These are phyloP conservation scores for Leccinum subtestaceum DNA, from an alignment of 768 basidiomycete species.

Conservation along the genomic window DNA sequence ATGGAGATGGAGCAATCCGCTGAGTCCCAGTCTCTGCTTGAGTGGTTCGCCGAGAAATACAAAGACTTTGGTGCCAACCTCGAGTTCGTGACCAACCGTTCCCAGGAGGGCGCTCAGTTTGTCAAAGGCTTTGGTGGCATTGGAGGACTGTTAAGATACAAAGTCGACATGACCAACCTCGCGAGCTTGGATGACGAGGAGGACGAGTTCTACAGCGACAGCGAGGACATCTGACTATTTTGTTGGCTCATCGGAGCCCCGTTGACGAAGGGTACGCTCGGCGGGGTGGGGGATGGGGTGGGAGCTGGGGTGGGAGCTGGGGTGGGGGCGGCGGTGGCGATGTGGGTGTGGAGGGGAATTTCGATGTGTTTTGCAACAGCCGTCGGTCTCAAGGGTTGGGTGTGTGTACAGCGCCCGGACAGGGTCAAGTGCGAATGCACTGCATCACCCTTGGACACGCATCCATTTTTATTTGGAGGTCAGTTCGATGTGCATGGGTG, in stretches of 20 bases:
- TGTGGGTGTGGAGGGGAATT: slow-evolving; percentile 4
- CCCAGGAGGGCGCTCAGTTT: slow-evolving; percentile 97
- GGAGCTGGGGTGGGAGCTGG: background rate
- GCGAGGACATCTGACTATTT: slow-evolving; percentile 80
- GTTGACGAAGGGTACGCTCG: slow-evolving; percentile 59
- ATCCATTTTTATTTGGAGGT: slow-evolving; percentile 21
- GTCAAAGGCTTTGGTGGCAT: slow-evolving; percentile 99
- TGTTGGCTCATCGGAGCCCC: slow-evolving; percentile 86
- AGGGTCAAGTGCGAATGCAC: slow-evolving; percentile 10
- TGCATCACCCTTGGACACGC: slow-evolving; percentile 9
- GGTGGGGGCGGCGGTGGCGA: background rate
- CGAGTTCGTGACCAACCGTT: slow-evolving; percentile 94
- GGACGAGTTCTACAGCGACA: slow-evolving; percentile 80
- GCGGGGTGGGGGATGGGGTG: slow-evolving; percentile 51
- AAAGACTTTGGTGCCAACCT: slow-evolving; percentile 95
- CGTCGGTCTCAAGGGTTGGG: background rate
- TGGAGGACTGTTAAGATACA: slow-evolving; percentile 93
- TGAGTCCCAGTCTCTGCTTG: slow-evolving; percentile 86
- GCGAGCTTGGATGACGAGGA: slow-evolving; percentile 70
- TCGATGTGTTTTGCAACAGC: slow-evolving; percentile 7
- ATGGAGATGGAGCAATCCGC: slow-evolving; percentile 88
- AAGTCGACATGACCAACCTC: slow-evolving; percentile 91
- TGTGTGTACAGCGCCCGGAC: slow-evolving; percentile 8
- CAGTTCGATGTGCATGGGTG: background rate
- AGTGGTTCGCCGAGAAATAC: slow-evolving; percentile 99